Evolutionary conservation across 805 yeast genomes (phyloP).

Genomic region (Millerozyma miso): DNA sequence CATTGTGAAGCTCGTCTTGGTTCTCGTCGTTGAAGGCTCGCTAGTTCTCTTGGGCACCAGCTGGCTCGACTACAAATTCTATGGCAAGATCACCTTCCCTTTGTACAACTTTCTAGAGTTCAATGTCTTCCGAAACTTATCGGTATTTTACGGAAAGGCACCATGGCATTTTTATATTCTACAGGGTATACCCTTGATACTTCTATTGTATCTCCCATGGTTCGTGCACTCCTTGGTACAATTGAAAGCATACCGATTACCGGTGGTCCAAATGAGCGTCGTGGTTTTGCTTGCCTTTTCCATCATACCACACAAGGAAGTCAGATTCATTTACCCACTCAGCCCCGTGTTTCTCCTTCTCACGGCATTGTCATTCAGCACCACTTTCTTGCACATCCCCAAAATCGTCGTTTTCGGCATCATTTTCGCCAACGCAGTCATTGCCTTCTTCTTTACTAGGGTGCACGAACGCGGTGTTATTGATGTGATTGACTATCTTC

Average conservation of each 20-base stretch:
- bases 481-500: conserved; percentile 54
- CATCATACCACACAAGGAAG: conserved; percentile 77
- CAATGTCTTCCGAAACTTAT: conserved; percentile 67
- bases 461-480: conserved; percentile 86
- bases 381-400: conserved; percentile 1
- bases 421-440: conserved; percentile 30
- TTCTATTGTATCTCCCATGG: conserved; percentile 64
- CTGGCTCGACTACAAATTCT: conserved; percentile 56
- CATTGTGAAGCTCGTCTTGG: conserved; percentile 9
- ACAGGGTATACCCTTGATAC: conserved; percentile 78
- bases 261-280: conserved; percentile 23
- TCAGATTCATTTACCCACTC: conserved; percentile 81
- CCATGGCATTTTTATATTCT: conserved; percentile 80
- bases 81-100: conserved; percentile 57
- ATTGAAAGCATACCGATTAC: conserved; percentile 9
- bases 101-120: conserved; percentile 67
- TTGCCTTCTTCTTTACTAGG: conserved; percentile 53
- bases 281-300: conserved; percentile 58
- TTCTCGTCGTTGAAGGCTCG: conserved; percentile 17
- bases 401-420: conserved; percentile 16
- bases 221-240: conserved; percentile 26
- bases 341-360: conserved; percentile 66
- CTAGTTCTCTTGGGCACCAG: conserved; percentile 34
- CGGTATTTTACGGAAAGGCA: conserved; percentile 80
- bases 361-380: conserved; percentile 38